Base-by-base conservation (phyloP, 148 eudicot species). In the Rhododendron simsii region DNA sequence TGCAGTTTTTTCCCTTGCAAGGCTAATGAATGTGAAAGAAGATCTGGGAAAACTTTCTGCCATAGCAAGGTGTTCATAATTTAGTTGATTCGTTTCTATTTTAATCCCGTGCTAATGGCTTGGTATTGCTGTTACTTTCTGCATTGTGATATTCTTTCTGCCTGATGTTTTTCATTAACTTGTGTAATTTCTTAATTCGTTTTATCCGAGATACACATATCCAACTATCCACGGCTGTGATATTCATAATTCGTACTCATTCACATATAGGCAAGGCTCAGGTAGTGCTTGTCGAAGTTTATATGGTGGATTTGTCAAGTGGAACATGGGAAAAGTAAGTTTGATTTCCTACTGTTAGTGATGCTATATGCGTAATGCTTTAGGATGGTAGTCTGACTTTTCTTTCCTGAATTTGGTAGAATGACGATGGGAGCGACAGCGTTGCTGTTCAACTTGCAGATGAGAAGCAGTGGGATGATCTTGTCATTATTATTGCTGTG, bases 391-490 rank as follows among this genome's bases (percentile, higher is more conserved):
- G 45, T 30, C 41, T 85, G 28, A 84, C 78, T 82, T 8, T 33
- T 85, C 73, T 83, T 69, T 41, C 82, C 37, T 88, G 23, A 16
- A 81, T 83, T 16, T 83, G 55, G 89, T 76, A 96, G 99, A 93
- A 92, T 90, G 94, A 90, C 9, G 88, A 94, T 88, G 99, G 99
- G 73, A 95, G 98, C 37, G 99, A 96, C 90, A 96, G 99, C 89
- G 73, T 90, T 83, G 99, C 98, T 65, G 96, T 95, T 88, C 98
- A 94, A 89, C 94, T 96, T 89, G 92, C 91, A 75, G 98, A 94
- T 90, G 99, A 96, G 90, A 95, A 95, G 90, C 98, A 96, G 89
- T 96, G 99, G 99, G 97, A 95, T 87, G 98, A 95, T 81, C 98
- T 96, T 84, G 95, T 95, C 84, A 96, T 96, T 88, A 83, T 96